These are phyloP conservation scores for Trichophyton rubrum DNA, from an alignment of 2,329 filamentous ascomycete genomes.

Conservation along the genomic window DNA sequence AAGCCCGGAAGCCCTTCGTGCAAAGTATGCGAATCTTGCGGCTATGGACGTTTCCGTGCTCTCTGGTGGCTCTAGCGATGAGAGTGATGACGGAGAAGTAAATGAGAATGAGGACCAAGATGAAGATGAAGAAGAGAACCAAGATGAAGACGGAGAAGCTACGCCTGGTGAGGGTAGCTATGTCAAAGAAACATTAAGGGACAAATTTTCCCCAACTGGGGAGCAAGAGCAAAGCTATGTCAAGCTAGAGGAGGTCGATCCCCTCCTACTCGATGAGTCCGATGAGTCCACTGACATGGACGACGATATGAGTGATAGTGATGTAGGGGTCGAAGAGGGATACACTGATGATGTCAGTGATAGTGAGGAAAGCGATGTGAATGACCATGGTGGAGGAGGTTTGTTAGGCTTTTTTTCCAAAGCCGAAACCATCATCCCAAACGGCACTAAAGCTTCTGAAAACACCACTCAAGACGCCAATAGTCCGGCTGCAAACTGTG, in stretches of 20 bases:
- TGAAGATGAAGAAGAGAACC: not conserved
- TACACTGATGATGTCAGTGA: conserved; percentile 38
- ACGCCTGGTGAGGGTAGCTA: not conserved
- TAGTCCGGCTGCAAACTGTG: conserved; percentile 13
- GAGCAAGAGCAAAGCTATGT: not conserved
- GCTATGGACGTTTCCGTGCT: conserved; percentile 13
- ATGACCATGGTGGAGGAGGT: conserved; percentile 36
- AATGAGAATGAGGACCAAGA: not conserved
- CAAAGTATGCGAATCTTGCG: conserved; percentile 36
- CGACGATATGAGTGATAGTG: conserved; percentile 37
- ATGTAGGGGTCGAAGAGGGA: conserved; percentile 26
- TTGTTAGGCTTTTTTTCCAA: conserved; percentile 38
- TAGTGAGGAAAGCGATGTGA: conserved; percentile 33
- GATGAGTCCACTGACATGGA: conserved; percentile 38
- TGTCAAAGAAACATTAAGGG: not conserved
- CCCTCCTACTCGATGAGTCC: conserved; percentile 34
- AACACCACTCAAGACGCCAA: conserved; percentile 21
- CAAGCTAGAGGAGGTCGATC: conserved; percentile 33
- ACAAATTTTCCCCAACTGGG: not conserved
- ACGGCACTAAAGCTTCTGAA: conserved; percentile 21
- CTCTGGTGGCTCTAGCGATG: not conserved
- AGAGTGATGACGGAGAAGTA: not conserved
- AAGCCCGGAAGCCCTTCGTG: conserved; percentile 35
- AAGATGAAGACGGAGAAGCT: not conserved
- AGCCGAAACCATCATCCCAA: conserved; percentile 22